phyloP scores from a whole-genome alignment of 2,329 filamentous ascomycete genomes.

The Akanthomyces uredinophilus region DNA sequence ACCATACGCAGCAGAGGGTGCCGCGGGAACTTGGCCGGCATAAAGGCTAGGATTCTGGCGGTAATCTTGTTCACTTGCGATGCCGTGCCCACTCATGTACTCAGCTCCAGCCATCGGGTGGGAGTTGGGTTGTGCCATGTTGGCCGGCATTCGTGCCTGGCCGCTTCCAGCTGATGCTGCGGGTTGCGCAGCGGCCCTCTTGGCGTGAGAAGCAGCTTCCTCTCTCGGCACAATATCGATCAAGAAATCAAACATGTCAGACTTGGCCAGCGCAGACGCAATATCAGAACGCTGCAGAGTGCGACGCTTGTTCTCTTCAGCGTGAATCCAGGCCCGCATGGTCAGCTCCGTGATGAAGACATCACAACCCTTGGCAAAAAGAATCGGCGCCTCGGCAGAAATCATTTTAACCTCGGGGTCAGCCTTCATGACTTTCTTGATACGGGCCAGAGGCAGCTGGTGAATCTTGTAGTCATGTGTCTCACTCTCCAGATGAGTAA shows the following conservation, averaged over 20 bases:
- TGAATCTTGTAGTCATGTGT: constrained; percentile 98
- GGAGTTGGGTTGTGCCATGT: constrained; percentile 47
- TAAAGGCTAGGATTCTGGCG: constrained; percentile 78
- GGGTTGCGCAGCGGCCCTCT: constrained; percentile 59
- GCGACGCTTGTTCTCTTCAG: constrained; percentile 95
- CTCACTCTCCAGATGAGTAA: constrained; percentile 90
- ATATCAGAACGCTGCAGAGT: constrained; percentile 96
- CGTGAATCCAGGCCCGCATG: constrained; percentile 99
- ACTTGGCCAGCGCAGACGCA: constrained; percentile 90
- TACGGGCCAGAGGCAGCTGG: constrained; percentile 86
- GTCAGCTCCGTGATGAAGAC: constrained; percentile 99
- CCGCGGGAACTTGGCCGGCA: constrained; percentile 68
- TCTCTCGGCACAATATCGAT: constrained; percentile 98
- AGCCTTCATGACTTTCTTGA: constrained; percentile 99
- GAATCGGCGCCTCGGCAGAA: constrained; percentile 91
- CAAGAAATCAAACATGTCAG: constrained; percentile 99
- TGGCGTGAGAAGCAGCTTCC: constrained; percentile 80
- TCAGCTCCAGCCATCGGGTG: constrained; percentile 56
- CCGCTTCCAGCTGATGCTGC: constrained; percentile 42
- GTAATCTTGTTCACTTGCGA: constrained; percentile 71
- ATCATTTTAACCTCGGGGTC: constrained; percentile 99
- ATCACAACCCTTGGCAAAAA: constrained; percentile 97
- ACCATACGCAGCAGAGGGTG: constrained; percentile 66
- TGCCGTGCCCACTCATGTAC: constrained; percentile 59
- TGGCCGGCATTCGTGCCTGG: constrained; percentile 46